These are phyloP conservation scores for Colletotrichum somersetense DNA, from an alignment of 2,329 filamentous ascomycete genomes.

Conservation along the genomic window DNA sequence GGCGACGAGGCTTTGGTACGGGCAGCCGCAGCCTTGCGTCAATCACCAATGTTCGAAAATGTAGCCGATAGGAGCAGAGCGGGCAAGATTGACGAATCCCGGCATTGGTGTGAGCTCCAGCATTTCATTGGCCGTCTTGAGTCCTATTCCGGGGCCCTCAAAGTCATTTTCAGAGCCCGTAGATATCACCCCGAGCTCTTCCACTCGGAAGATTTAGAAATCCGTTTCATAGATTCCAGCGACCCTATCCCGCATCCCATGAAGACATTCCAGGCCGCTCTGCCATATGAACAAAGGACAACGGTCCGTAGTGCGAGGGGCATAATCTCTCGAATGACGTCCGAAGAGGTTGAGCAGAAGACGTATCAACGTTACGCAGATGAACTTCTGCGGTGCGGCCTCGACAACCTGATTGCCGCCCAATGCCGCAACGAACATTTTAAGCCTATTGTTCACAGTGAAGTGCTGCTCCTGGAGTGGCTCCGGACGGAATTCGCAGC, in stretches of 20 bases:
- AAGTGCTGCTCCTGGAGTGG: constrained; percentile 39
- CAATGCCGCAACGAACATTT: constrained; percentile 10
- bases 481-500: constrained; percentile 6
- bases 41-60: not conserved
- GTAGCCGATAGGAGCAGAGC: constrained; percentile 10
- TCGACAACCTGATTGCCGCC: not conserved
- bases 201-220: constrained; percentile 42
- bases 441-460: constrained; percentile 40
- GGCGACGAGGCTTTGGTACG: not conserved
- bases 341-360: not conserved
- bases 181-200: constrained; percentile 50
- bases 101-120: constrained; percentile 49
- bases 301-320: constrained; percentile 18
- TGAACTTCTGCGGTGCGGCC: not conserved
- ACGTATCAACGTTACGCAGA: constrained; percentile 4
- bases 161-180: constrained; percentile 44
- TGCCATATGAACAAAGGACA: constrained; percentile 30
- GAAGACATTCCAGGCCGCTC: constrained; percentile 6
- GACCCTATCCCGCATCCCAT: constrained; percentile 41
- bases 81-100: constrained; percentile 37
- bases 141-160: constrained; percentile 43
- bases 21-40: constrained; percentile 3
- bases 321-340: constrained; percentile 45
- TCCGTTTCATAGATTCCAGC: constrained; percentile 48
- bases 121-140: constrained; percentile 47